These are phyloP conservation scores for Xylaria castorea DNA, from an alignment of 495 filamentous ascomycete genomes.

Conservation along the genomic window DNA sequence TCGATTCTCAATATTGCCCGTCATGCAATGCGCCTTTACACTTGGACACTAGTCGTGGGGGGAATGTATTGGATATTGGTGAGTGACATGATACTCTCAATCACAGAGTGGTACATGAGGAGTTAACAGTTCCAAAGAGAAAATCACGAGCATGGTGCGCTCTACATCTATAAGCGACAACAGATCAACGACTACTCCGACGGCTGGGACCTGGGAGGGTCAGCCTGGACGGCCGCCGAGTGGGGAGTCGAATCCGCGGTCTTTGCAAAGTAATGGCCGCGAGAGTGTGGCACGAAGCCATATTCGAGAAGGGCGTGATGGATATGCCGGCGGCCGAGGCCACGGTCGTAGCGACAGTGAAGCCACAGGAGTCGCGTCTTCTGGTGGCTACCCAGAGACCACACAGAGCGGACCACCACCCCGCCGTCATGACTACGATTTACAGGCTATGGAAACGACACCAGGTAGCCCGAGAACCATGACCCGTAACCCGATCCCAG, in stretches of 20 bases:
- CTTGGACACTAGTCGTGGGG: conserved; percentile 92
- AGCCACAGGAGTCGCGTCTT: conserved; percentile 74
- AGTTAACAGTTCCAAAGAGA: conserved; percentile 65
- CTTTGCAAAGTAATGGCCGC: conserved; percentile 41
- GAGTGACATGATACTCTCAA: conserved; percentile 41
- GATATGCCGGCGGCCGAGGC: conserved; percentile 63
- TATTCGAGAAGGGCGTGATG: conserved; percentile 66
- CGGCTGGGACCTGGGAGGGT: conserved; percentile 57
- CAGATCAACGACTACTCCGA: conserved; percentile 58
- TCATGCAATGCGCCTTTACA: conserved; percentile 93
- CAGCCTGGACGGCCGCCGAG: conserved; percentile 57
- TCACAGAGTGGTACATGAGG: conserved; percentile 25
- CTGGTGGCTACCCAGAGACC: conserved; percentile 77
- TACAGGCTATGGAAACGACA: conserved; percentile 93
- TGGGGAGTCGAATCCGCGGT: conserved; percentile 53
- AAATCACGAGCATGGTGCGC: conserved; percentile 93
- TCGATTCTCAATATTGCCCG: conserved; percentile 93
- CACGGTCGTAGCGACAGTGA: conserved; percentile 77
- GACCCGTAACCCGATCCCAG: conserved; percentile 88
- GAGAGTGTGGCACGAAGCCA: conserved; percentile 46
- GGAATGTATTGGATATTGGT: conserved; percentile 95
- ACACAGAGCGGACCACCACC: conserved; percentile 61
- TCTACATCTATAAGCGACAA: conserved; percentile 75
- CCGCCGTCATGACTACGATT: conserved; percentile 90
- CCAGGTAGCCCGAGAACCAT: conserved; percentile 74